These are phyloP conservation scores for Chenopodium suecicum DNA, from an alignment of 148 eudicot genomes.

Conservation along the genomic window DNA sequence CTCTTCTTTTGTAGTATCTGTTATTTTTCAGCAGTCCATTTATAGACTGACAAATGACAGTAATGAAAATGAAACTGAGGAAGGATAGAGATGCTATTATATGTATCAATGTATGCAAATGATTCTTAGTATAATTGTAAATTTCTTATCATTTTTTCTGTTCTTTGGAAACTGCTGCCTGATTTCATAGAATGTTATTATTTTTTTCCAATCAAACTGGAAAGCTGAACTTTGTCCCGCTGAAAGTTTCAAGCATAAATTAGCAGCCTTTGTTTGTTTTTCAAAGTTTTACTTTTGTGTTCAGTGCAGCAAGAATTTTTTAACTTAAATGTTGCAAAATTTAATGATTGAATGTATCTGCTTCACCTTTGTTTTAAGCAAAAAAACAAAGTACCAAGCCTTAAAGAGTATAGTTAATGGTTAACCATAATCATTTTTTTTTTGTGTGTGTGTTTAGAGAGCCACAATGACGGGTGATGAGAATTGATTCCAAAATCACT, in stretches of 20 bases:
- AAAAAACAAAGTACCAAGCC: too few species aligned
- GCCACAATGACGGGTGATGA: too few species aligned
- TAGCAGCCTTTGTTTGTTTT: background rate
- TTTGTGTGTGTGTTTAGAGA: too few species aligned
- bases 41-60: background rate
- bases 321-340: too few species aligned
- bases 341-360: too few species aligned
- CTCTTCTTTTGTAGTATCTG: too few species aligned
- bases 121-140: background rate
- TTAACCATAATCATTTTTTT: too few species aligned
- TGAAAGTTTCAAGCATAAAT: background rate
- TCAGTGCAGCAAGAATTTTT: background rate
- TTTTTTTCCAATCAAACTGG: background rate
- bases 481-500: too few species aligned
- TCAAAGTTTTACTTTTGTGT: too few species aligned
- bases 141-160: background rate
- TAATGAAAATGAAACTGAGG: background rate
- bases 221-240: background rate
- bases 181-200: background rate
- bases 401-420: too few species aligned
- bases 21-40: background rate
- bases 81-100: background rate
- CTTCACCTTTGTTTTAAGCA: too few species aligned
- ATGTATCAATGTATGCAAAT: background rate
- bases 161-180: background rate